A percentile compares a stretch with the other conserved stretches of the same genome.
These are phyloP conservation scores for Brassica carinata DNA, from an alignment of 345 rosid genomes.

Conservation along the genomic window DNA sequence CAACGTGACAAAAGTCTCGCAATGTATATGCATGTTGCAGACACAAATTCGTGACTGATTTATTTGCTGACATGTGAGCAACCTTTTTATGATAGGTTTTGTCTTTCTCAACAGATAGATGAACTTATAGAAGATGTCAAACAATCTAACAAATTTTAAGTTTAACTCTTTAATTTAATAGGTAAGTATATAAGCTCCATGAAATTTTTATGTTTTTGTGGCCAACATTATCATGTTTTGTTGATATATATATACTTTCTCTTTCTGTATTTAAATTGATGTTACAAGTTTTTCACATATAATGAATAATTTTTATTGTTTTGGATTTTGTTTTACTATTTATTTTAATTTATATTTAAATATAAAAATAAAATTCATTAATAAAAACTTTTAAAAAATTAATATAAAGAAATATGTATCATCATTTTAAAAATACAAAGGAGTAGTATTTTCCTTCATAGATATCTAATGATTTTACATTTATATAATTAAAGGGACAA, in stretches of 20 bases:
- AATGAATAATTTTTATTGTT: no score
- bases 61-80: not conserved
- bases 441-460: not conserved
- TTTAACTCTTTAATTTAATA: not conserved
- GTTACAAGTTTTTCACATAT: no score
- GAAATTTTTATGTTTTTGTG: not conserved
- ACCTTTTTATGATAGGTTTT: not conserved
- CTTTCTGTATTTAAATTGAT: no score
- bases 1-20: not conserved
- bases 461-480: no score
- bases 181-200: not conserved
- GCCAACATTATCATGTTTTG: no score
- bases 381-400: no score
- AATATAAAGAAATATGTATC: not conserved
- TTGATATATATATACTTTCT: no score
- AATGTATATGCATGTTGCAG: not conserved
- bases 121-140: not conserved
- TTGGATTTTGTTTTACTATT: no score
- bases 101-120: not conserved
- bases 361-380: no score
- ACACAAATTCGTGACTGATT: not conserved
- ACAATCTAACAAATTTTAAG: not conserved
- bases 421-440: no score
- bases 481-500: not conserved
- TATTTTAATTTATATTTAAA: no score